Conservation (phyloP, 768 basidiomycete genomes). For the Pholiota molesta region DNA sequence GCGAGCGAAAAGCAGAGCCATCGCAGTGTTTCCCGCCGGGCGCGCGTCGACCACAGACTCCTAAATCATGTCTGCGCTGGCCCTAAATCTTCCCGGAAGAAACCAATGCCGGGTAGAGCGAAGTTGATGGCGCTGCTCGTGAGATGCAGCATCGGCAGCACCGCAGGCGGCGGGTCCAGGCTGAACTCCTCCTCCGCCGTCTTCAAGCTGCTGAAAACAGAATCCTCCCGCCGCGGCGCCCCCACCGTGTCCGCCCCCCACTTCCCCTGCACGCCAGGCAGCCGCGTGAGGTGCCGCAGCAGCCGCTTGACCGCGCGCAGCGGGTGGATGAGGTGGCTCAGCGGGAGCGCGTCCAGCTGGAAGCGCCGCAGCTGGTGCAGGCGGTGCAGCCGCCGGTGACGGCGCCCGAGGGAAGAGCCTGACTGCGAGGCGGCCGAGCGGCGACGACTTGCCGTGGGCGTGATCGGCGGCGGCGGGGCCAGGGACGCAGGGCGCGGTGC, state of each 20-base stretch:
- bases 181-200: constrained; percentile 9
- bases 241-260: constrained; percentile 18
- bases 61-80: constrained; percentile 30
- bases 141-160: constrained; percentile 16
- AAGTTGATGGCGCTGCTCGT: constrained; percentile 26
- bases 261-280: constrained; percentile 34
- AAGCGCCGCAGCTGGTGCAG: constrained; percentile 35
- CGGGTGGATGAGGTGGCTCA: constrained; percentile 36
- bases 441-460: constrained; percentile 10
- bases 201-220: constrained; percentile 19
- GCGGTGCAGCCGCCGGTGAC: constrained; percentile 42
- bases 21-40: not conserved
- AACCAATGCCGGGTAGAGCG: constrained; percentile 56
- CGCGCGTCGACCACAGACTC: not conserved
- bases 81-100: constrained; percentile 53
- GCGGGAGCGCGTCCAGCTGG: constrained; percentile 30
- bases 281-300: constrained; percentile 36
- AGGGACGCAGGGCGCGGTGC: constrained; percentile 58
- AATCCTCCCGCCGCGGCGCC: constrained; percentile 5
- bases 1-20: not conserved
- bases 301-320: constrained; percentile 41
- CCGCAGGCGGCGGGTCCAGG: constrained; percentile 5
- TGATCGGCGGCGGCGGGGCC: not conserved
- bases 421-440: constrained; percentile 43
- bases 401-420: constrained; percentile 55